Base-by-base conservation (phyloP, 179 eudicot species). In the Spinacia oleracea region DNA sequence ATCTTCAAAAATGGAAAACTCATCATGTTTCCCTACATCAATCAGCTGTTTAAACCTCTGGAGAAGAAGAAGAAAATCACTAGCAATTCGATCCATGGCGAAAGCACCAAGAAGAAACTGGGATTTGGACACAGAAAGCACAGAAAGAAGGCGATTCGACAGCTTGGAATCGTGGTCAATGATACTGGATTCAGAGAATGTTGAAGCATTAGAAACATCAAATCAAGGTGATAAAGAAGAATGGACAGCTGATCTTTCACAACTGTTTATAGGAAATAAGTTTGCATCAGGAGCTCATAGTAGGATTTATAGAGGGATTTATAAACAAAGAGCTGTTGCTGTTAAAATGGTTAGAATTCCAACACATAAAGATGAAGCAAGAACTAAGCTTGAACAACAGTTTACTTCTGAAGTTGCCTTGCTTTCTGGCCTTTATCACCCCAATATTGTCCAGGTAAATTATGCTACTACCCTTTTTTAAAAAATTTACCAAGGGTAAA, bases 221-320 rank as follows among this genome's bases (percentile, higher is more conserved):
- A 78, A 88, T 0, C 86, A 88, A 72, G 96, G 90, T 72, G 91
- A 87, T 75, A 85, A 84, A 72, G 97, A 94, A 82, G 97, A 95
- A 80, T 95, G 98, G 98, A 93, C 97, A 2, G 98, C 98, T 32
- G 98, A 95, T 87, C 93, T 95, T 35, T 95, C 98, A 15, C 98
- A 95, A 84, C 80, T 95, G 14, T 95, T 95, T 75, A 93, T 95
- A 50, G 98, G 98, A 3, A 95, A 95, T 74, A 95, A 95, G 78
- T 95, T 95, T 81, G 98, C 98, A 35, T 95, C 98, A 23, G 98
- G 98, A 0, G 98, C 98, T 14, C 97, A 95, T 80, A 95, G 98
- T 79, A 77, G 98, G 77, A 95, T 95, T 79, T 95, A 95, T 77
- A 83, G 98, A 73, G 98, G 98, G 40, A 95, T 95, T 74, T 95